Evolutionary conservation across 495 filamentous ascomycete genomes (phyloP).

Genomic region (Daldinia bambusicola): DNA sequence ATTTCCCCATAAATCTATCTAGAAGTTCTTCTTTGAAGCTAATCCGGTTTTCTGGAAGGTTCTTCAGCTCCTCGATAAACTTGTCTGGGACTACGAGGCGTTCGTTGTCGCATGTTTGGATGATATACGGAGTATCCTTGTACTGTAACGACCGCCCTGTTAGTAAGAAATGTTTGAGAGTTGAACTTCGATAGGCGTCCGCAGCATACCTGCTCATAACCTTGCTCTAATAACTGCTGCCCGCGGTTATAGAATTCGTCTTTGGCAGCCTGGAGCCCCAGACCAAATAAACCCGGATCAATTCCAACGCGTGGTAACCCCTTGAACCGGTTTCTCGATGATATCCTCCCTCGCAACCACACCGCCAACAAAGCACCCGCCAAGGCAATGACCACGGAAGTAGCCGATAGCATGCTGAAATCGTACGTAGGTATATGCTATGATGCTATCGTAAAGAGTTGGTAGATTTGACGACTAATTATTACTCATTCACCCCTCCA

Average conservation of each 20-base stretch:
- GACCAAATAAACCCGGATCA: neutral
- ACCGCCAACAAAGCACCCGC: neutral
- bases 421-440: neutral
- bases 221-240: neutral
- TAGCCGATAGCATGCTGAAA: neutral
- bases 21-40: neutral
- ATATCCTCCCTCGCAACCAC: neutral
- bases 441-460: neutral
- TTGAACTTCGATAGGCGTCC: neutral
- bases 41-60: neutral
- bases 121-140: neutral
- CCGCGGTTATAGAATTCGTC: neutral
- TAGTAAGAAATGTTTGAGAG: neutral
- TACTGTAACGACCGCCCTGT: neutral
- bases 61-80: constrained; percentile 1
- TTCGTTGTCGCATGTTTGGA: constrained; percentile 1
- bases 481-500: neutral
- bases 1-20: neutral
- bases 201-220: neutral
- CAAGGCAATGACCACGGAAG: neutral
- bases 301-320: neutral
- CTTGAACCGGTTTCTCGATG: neutral
- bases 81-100: neutral
- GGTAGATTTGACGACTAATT: neutral
- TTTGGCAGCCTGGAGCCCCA: neutral